Conservation (phyloP, 257 asterid species). For the Hygrophila difformis region DNA sequence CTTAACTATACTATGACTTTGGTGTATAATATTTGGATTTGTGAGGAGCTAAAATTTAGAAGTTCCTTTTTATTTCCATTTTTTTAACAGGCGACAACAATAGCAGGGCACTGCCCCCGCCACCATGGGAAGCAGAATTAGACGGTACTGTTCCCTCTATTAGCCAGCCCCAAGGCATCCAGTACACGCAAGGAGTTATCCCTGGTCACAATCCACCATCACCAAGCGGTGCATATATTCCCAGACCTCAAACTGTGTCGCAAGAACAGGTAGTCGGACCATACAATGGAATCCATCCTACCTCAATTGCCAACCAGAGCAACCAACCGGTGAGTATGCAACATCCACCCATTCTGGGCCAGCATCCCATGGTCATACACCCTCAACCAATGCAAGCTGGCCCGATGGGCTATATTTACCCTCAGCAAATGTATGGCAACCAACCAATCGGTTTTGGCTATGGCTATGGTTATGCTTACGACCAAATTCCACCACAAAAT, state of each 20-base stretch:
- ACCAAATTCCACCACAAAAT: conserved; percentile 55
- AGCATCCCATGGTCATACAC: conserved; percentile 34
- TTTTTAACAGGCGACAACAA: conserved; percentile 39
- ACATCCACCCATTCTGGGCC: conserved; percentile 28
- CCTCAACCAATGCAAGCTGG: conserved; percentile 62
- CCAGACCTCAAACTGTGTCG: conserved; percentile 24
- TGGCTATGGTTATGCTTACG: conserved; percentile 39
- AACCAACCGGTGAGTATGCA: conserved; percentile 31
- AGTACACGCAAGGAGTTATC: conserved; percentile 25
- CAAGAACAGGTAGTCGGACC: conserved; percentile 35
- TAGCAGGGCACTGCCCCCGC: conserved; percentile 62
- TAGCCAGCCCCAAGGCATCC: conserved; percentile 41
- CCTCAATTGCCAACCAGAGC: conserved; percentile 28
- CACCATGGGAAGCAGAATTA: conserved; percentile 86
- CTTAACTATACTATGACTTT: conserved; percentile 10
- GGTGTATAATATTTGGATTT: too few relatives aligned
- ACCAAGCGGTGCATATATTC: conserved; percentile 22
- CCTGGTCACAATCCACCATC: conserved; percentile 19
- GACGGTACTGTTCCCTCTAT: conserved; percentile 32
- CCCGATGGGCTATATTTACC: conserved; percentile 64
- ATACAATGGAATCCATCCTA: conserved; percentile 32
- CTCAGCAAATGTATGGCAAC: conserved; percentile 62
- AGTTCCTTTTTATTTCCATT: neutral
- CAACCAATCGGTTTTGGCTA: conserved; percentile 62
- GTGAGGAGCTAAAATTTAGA: too few relatives aligned